These are phyloP conservation scores for Fraxinus xanthoxyloides DNA, from an alignment of 305 asterid species.

Conservation along the genomic window DNA sequence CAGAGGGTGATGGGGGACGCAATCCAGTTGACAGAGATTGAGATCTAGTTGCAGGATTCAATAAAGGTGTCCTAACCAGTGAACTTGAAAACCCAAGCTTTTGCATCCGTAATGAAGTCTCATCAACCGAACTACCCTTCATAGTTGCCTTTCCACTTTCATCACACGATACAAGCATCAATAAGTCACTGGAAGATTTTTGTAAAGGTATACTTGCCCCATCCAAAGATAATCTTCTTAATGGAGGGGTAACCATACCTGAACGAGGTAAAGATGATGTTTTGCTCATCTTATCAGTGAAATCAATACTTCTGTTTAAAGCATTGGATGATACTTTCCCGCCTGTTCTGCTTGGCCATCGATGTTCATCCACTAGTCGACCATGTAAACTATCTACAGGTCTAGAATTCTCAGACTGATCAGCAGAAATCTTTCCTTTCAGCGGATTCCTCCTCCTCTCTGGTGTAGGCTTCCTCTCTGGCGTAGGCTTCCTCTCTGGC, in stretches of 20 bases:
- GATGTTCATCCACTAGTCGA: conserved; percentile 66
- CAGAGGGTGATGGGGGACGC: conserved; percentile 55
- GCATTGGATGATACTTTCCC: conserved; percentile 40
- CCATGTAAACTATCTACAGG: conserved; percentile 57
- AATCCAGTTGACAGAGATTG: conserved; percentile 39
- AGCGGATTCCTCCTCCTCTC: conserved; percentile 70
- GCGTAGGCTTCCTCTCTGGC: conserved; percentile 59
- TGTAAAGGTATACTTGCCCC: conserved; percentile 47
- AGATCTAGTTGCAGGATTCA: conserved; percentile 53
- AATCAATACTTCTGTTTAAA: conserved; percentile 51
- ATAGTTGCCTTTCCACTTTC: conserved; percentile 30
- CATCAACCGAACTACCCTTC: conserved; percentile 35
- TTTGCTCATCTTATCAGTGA: conserved; percentile 48
- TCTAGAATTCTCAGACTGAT: conserved; percentile 75
- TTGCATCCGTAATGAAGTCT: conserved; percentile 33
- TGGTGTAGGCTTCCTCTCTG: conserved; percentile 75
- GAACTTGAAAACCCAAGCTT: conserved; percentile 48
- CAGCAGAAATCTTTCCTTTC: conserved; percentile 54
- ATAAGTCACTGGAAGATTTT: conserved; percentile 53
- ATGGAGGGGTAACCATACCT: conserved; percentile 41
- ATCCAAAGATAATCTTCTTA: conserved; percentile 69
- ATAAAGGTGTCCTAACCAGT: conserved; percentile 43
- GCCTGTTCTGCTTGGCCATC: conserved; percentile 71
- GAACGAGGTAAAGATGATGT: conserved; percentile 37
- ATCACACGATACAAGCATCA: conserved; percentile 35